Base-by-base conservation (phyloP, 2,329 filamentous ascomycete species). In the Nothophaeocryptopus gaeumannii region DNA sequence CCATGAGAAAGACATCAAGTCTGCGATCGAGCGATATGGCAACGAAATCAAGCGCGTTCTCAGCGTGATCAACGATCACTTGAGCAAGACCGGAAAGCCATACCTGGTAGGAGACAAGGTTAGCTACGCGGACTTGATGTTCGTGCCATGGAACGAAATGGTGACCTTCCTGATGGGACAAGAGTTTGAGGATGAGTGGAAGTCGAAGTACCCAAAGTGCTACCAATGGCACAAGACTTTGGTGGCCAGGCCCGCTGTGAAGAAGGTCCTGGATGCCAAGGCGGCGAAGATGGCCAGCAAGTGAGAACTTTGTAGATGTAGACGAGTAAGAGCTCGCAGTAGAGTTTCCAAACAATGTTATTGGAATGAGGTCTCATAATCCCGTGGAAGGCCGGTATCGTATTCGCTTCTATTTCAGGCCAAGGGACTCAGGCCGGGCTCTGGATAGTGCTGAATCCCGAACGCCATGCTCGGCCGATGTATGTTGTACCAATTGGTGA, bases 1-100 rank as follows among this genome's bases (percentile, higher is more conserved):
- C 41, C 31, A 39, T 3, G 54, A 50, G 5, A 44, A 50, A n/a
- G 37, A 43, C 1, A 31, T 76, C 14, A 65, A 61, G 0, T 70
- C 67, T 12, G 75, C 73, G 5, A 61, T 72, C 15, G 69, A 74
- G 5, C 70, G 75, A 13, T 78, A 77, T 58, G 46, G 59, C 13
- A 68, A 69, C 20, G 75, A 78, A 55, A 63, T 74, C 45, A 63
- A 67, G 26, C 74, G 76, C 38, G 67, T 78, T 11, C 61, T 68
- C 5, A 67, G 67, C 8, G 74, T 78, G 5, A 61, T 78, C 10
- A 70, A 78, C 32, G 53, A 57, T 2, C 63, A 65, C 20, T 59
- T 76, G 9, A 56, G 63, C 41, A 64, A 62, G 51, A 53, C 53
- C 2, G 60, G 59, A 3, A 64, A 63, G 14, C 56, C 68, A 34